Base-by-base conservation (phyloP, 129 eudicot species). In the Heracleum sosnowskyi region DNA sequence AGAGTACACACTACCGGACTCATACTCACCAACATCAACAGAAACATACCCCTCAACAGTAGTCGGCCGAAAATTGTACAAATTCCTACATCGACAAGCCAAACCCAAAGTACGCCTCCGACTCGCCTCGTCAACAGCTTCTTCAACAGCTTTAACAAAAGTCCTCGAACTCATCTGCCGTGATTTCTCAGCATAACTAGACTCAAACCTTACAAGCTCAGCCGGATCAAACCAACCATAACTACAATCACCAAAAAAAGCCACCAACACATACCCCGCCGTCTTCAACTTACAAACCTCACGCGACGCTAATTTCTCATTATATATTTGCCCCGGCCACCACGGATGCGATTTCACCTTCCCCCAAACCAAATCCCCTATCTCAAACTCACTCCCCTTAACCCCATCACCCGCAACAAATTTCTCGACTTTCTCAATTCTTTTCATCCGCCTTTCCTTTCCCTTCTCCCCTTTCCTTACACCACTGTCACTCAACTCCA, bases 311-410 rank as follows among this genome's bases (percentile, higher is more conserved):
- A 95, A 88, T 1, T 82, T 89, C 72, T 95, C 99, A 79, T 85
- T 85, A 40, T 72, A 95, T 18, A 95, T 85, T 29, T 88, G 90
- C 18, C 99, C 99, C 7, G 99, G 99, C 99, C 99, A 95, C 99
- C 99, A 95, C 22, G 97, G 99, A 60, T 95, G 99, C 0, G 97
- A 95, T 73, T 95, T 95, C 84, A 95, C 99, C 79, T 95, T 95
- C 9, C 99, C 99, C 99, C 99, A 95, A 45, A 95, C 97, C 97
- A 95, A 88, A 84, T 95, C 97, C 40, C 97, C 99, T 16, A 95
- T 84, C 79, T 90, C 88, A 80, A 77, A 92, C 5, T 89, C 91
- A 70, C n/a, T 53, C n/a, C 28, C 62, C 62, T 2, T 28, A 22
- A 7, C 0, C 62, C 64, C 29, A 7, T 55, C 26, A 55, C 10